phyloP scores from a whole-genome alignment of 345 rosid genomes.

The Garcia nutans region DNA sequence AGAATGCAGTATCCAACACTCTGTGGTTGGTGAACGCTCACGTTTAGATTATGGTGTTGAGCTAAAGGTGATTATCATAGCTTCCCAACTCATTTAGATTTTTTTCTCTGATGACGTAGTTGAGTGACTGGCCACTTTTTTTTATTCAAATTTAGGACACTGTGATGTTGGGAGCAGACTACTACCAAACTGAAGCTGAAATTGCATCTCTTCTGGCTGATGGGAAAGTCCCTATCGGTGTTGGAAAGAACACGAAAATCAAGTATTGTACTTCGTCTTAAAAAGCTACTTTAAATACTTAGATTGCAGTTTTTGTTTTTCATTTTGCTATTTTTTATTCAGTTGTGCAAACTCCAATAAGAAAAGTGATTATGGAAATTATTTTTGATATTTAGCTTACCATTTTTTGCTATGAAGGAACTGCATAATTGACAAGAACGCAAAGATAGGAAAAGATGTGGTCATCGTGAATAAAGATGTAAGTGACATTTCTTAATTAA shows the following conservation, averaged over 20 bases:
- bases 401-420: conserved; percentile 46
- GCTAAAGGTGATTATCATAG: conserved; percentile 54
- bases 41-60: conserved; percentile 86
- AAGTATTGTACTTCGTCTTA: conserved; percentile 31
- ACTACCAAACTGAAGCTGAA: conserved; percentile 88
- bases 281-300: background rate
- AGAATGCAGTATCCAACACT: conserved; percentile 69
- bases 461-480: conserved; percentile 73
- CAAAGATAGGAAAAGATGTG: conserved; percentile 83
- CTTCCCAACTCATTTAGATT: background rate
- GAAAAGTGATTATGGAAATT: background rate
- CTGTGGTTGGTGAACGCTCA: conserved; percentile 87
- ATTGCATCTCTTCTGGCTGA: conserved; percentile 83
- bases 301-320: background rate
- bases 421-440: conserved; percentile 94
- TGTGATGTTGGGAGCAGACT: conserved; percentile 87
- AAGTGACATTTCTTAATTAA: conserved; percentile 18
- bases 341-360: background rate
- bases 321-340: background rate
- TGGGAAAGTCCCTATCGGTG: conserved; percentile 84
- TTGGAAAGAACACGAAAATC: conserved; percentile 79
- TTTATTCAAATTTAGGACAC: conserved; percentile 56
- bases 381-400: conserved; percentile 13
- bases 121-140: background rate
- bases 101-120: background rate